phyloP scores from a whole-genome alignment of 2,329 filamentous ascomycete species.

The Ascochyta fabae region DNA sequence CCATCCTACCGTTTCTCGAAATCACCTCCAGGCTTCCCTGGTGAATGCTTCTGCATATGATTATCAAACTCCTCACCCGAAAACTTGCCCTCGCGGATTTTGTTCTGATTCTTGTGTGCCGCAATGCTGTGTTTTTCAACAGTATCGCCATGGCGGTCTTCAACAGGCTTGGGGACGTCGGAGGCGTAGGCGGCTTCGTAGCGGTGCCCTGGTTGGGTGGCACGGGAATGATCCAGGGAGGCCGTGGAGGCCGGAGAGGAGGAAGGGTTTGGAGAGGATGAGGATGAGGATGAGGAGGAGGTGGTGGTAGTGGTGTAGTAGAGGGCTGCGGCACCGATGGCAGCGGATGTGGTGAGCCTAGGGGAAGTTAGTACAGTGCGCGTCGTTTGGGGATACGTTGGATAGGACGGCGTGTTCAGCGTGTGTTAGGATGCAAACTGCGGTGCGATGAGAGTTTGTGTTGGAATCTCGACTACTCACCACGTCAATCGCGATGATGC shows the following conservation, averaged over 20 bases:
- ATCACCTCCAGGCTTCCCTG: conserved; percentile 28
- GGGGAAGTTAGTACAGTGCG: conserved; percentile 4
- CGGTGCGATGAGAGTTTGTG: not conserved
- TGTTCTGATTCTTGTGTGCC: conserved; percentile 34
- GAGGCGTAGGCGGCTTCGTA: conserved; percentile 21
- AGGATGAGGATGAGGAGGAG: not conserved
- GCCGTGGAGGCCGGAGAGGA: not conserved
- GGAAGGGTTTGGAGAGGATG: not conserved
- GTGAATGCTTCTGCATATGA: conserved; percentile 28
- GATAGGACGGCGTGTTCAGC: not conserved
- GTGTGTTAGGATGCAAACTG: not conserved
- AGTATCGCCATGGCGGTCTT: conserved; percentile 34
- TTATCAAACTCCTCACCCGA: conserved; percentile 36
- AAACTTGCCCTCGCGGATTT: conserved; percentile 32
- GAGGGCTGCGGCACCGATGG: conserved; percentile 20
- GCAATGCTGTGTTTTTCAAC: conserved; percentile 34
- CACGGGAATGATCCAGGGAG: not conserved
- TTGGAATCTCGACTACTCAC: conserved; percentile 15
- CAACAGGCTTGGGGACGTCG: conserved; percentile 33
- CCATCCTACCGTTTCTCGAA: conserved; percentile 30
- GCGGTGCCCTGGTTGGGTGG: conserved; percentile 11
- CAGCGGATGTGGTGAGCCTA: conserved; percentile 28
- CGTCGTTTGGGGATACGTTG: not conserved
- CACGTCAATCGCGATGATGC: conserved; percentile 27
- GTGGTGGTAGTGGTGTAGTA: conserved; percentile 23